These are phyloP conservation scores for Aspergillus sp. DNA, from an alignment of 2,329 filamentous ascomycete species.

Conservation along the genomic window DNA sequence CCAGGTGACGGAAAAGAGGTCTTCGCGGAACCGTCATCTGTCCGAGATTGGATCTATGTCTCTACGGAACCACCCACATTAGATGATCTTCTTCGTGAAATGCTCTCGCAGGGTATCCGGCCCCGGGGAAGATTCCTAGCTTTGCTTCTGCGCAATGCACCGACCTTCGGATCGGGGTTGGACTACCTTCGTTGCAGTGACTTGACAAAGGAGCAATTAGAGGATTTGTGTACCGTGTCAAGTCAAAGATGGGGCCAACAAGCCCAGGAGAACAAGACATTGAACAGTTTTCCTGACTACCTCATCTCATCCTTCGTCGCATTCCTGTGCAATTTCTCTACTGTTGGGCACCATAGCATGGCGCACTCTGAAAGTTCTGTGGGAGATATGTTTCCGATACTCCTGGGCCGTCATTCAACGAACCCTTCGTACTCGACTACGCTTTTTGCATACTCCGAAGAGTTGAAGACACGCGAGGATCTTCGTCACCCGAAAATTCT, in stretches of 20 bases:
- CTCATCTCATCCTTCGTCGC: conserved; percentile 49
- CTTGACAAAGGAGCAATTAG: conserved; percentile 35
- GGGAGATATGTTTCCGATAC: conserved; percentile 32
- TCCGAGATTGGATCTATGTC: conserved; percentile 60
- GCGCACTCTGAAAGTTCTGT: conserved; percentile 19
- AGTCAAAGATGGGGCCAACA: conserved; percentile 17
- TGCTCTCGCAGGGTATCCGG: conserved; percentile 48
- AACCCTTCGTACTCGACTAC: conserved; percentile 14
- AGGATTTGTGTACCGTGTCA: conserved; percentile 31
- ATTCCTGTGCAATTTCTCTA: conserved; percentile 42
- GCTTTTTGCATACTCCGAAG: conserved; percentile 23
- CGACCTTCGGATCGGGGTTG: conserved; percentile 44
- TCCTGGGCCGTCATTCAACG: conserved; percentile 18
- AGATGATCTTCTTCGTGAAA: conserved; percentile 54
- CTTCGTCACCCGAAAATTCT: conserved; percentile 31
- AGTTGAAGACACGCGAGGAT: conserved; percentile 10
- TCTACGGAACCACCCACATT: conserved; percentile 55
- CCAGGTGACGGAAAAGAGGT: conserved; percentile 61
- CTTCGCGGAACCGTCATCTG: conserved; percentile 56
- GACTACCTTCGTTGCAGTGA: conserved; percentile 44
- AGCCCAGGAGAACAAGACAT: conserved; percentile 16
- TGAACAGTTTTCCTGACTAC: conserved; percentile 34
- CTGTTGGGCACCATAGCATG: conserved; percentile 14
- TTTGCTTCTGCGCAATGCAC: conserved; percentile 51
- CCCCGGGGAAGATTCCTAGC: conserved; percentile 49